Evolutionary conservation across 2,329 filamentous ascomycete species (phyloP).

Genomic region (Davidsoniella virescens): DNA sequence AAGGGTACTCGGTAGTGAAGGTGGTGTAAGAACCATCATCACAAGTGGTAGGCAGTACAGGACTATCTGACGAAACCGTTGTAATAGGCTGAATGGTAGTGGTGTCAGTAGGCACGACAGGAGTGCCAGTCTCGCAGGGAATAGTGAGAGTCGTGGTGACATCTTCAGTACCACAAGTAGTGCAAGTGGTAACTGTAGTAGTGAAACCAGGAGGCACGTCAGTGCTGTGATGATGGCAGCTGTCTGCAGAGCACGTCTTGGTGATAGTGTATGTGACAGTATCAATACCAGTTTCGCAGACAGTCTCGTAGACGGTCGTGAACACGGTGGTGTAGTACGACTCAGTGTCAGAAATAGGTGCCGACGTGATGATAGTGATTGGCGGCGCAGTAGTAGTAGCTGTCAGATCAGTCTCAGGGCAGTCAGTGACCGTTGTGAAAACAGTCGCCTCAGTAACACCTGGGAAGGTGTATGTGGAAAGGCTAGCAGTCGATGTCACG

Average conservation of each 20-base stretch:
- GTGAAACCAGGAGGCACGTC: slow-evolving; percentile 13
- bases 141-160: slow-evolving; percentile 7
- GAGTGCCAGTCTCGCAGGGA: slow-evolving; percentile 3
- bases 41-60: not conserved
- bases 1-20: slow-evolving; percentile 11
- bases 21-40: slow-evolving; percentile 1
- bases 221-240: slow-evolving; percentile 3
- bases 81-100: not conserved
- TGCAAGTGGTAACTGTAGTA: slow-evolving; percentile 6
- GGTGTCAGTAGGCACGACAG: not conserved
- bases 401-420: not conserved
- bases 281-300: slow-evolving; percentile 9
- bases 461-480: not conserved
- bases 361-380: too few species aligned
- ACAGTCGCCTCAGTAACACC: not conserved
- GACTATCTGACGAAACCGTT: not conserved
- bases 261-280: slow-evolving; percentile 13
- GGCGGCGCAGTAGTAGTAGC: not conserved
- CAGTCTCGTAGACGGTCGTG: slow-evolving; percentile 11
- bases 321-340: slow-evolving; percentile 7
- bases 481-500: not conserved
- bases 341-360: too few species aligned
- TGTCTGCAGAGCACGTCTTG: slow-evolving; percentile 9
- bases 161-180: not conserved
- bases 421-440: not conserved